These are phyloP conservation scores for Rhodocollybia butyracea DNA, from an alignment of 768 basidiomycete genomes.

Conservation along the genomic window DNA sequence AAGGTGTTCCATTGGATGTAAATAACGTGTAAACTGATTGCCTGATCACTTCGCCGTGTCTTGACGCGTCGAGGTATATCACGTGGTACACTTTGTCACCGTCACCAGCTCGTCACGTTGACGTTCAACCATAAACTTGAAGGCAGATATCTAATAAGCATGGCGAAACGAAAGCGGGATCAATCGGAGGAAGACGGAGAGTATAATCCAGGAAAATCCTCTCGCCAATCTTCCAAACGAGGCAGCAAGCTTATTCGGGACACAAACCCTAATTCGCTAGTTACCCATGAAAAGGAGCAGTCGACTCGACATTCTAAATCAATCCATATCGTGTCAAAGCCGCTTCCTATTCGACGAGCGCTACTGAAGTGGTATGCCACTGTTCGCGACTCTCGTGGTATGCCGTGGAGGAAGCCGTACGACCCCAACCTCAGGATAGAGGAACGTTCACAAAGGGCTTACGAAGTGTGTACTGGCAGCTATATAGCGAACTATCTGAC, in stretches of 20 bases:
- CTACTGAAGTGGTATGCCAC: constrained; percentile 70
- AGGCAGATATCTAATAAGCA: no score
- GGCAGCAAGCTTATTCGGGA: no score
- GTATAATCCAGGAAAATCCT: not conserved
- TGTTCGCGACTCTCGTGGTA: constrained; percentile 66
- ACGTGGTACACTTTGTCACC: no score
- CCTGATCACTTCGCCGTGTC: no score
- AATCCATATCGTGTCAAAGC: constrained; percentile 43
- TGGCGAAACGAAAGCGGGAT: not conserved
- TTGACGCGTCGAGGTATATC: no score
- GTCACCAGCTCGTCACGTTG: not conserved
- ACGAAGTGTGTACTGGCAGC: constrained; percentile 61
- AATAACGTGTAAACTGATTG: no score
- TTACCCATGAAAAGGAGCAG: no score
- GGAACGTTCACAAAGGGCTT: constrained; percentile 80
- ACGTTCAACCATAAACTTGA: no score
- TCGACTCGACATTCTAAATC: constrained; percentile 42
- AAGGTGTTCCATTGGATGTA: no score
- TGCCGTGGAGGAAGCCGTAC: constrained; percentile 90
- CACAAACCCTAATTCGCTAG: no score
- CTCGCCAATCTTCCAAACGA: not conserved
- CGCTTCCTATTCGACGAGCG: constrained; percentile 41
- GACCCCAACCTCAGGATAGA: constrained; percentile 48
- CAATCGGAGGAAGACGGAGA: constrained; percentile 15
- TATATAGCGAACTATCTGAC: not conserved